A percentile compares a stretch with the other conserved stretches of the same genome.
phyloP scores from a whole-genome alignment of 805 yeast species.

The Blastobotrys peoriensis region DNA sequence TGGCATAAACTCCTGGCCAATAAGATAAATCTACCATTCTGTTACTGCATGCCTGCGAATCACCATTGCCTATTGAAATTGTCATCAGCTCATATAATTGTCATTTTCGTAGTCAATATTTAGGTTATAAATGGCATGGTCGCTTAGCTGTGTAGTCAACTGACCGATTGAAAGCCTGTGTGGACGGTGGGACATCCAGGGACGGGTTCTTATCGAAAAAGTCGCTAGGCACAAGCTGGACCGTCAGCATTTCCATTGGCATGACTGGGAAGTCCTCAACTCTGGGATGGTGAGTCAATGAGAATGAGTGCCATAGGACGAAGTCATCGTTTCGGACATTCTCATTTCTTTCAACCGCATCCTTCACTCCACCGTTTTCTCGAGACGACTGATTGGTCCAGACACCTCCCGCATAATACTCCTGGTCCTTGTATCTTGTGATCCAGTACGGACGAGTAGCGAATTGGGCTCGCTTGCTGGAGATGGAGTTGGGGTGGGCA shows the following conservation, averaged over 20 bases:
- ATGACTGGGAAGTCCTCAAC: slow-evolving; percentile 86
- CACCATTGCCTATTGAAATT: too few species aligned
- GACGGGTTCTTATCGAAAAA: slow-evolving; percentile 77
- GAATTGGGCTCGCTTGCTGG: slow-evolving; percentile 64
- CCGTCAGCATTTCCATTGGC: slow-evolving; percentile 76
- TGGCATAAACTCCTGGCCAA: too few species aligned
- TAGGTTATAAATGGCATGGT: slow-evolving; percentile 19
- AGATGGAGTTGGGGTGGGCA: slow-evolving; percentile 59
- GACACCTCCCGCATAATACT: slow-evolving; percentile 76
- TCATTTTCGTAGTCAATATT: too few species aligned
- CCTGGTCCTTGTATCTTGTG: slow-evolving; percentile 67
- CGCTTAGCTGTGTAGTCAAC: slow-evolving; percentile 25
- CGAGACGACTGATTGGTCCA: slow-evolving; percentile 72
- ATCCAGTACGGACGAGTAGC: slow-evolving; percentile 81
- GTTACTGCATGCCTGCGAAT: too few species aligned
- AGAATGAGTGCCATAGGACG: slow-evolving; percentile 78
- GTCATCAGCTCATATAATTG: too few species aligned
- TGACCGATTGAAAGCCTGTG: slow-evolving; percentile 63
- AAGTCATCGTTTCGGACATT: slow-evolving; percentile 66
- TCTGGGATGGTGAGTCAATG: slow-evolving; percentile 76
- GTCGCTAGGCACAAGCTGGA: slow-evolving; percentile 61
- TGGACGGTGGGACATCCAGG: slow-evolving; percentile 68
- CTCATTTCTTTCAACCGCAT: slow-evolving; percentile 60
- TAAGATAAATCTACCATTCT: too few species aligned
- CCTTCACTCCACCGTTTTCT: slow-evolving; percentile 65